Evolutionary conservation across 768 basidiomycete species (phyloP), one percentile per base, ranked within the genome.

Genomic region (Mycena indigotica): DNA sequence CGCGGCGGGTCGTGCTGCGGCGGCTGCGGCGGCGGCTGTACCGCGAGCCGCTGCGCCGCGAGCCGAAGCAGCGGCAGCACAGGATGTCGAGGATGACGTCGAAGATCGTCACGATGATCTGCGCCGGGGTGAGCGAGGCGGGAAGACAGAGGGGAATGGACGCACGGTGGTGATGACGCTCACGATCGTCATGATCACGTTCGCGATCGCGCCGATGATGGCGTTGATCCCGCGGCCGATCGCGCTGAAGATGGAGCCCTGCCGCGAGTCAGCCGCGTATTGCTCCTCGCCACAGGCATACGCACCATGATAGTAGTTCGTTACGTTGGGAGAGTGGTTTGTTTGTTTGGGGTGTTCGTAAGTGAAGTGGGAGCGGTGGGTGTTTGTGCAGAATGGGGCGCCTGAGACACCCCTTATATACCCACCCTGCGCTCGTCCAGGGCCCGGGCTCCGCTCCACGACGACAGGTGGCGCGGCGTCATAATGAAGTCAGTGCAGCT

Each of bases 71-170:
- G 61, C 76, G 69, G 66, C 82, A 83, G 66, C 81, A 82, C 1
- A 82, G 71, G 40, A 82, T 81, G 59, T 82, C 87, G 49, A 72
- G 57, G 55, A 89, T 84, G 35, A 85, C 66, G 64, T 88, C 77
- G 63, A 86, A 83, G 56, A 88, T 87, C 0, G 85, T 82, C 10
- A 86, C 83, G 45, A 88, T 76, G 38, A 88, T 73, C 88, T 89
- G 60, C 8, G 59, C 1, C 35, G 19, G 26, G 5, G 40, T 26
- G 13, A 52, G 53, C 51, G 29, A 25, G 5, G 1, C 4, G 24
- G 26, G 5, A 49, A 1, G 19, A 16, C 16, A 29, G 46, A 32
- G 10, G 24, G 24, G 24, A 24, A 26, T 53, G 15, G 17, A 76
- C 83, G 52, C 63, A 88, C 87, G n/a, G 74, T 77, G 13, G 83